Conservation (phyloP, 345 rosid genomes). For the Euphorbia peplus region DNA sequence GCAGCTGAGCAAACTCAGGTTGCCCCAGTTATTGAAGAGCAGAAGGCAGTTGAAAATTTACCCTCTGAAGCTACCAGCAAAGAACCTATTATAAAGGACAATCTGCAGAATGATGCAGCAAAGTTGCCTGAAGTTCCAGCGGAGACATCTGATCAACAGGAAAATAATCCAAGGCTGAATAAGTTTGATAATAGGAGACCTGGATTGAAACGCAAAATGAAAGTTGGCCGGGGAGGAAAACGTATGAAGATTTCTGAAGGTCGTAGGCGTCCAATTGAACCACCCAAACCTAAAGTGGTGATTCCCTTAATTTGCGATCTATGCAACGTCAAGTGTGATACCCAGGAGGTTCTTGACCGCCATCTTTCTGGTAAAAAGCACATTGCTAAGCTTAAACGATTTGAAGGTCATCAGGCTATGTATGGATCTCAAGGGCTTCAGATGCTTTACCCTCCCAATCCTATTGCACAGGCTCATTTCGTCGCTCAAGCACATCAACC, state of each 20-base stretch:
- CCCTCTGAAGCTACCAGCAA: conserved; percentile 6
- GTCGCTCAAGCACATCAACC: conserved; percentile 16
- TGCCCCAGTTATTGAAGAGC: conserved; percentile 5
- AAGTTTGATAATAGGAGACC: conserved; percentile 13
- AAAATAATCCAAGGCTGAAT: conserved; percentile 9
- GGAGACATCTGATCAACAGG: conserved; percentile 9
- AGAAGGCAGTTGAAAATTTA: conserved; percentile 3
- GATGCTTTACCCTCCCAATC: conserved; percentile 38
- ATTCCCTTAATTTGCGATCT: conserved; percentile 34
- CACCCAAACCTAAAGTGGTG: conserved; percentile 28
- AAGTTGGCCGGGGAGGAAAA: conserved; percentile 25
- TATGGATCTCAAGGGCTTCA: conserved; percentile 32
- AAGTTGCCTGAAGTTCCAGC: background rate
- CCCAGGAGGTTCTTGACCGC: conserved; percentile 28
- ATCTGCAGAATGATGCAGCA: conserved; percentile 2
- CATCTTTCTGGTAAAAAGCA: conserved; percentile 44
- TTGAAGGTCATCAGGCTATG: conserved; percentile 31
- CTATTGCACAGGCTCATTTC: conserved; percentile 14
- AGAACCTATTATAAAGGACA: conserved; percentile 4
- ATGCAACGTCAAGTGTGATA: conserved; percentile 40
- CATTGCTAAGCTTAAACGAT: conserved; percentile 32
- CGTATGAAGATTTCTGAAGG: conserved; percentile 16
- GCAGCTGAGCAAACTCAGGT: conserved; percentile 7
- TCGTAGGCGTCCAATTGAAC: conserved; percentile 14
- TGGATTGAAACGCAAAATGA: conserved; percentile 30